phyloP scores from a whole-genome alignment of 768 basidiomycete species.

The Hortiboletus campestris region DNA sequence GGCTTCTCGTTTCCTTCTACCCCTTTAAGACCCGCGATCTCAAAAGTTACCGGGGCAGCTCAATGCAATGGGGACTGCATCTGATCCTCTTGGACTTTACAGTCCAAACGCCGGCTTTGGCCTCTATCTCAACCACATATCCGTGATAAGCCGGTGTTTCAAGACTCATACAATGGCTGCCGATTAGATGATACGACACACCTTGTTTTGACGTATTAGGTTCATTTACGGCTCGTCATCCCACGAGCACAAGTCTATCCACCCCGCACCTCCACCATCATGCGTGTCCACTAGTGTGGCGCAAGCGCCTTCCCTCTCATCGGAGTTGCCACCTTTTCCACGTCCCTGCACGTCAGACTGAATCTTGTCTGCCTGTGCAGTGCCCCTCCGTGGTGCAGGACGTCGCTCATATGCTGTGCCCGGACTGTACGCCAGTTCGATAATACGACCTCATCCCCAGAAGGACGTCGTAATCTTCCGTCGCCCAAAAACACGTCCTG shows the following conservation, averaged over 20 bases:
- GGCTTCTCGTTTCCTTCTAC: not conserved
- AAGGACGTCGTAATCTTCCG: conserved; percentile 22
- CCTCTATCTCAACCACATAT: not conserved
- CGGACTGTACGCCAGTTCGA: conserved; percentile 59
- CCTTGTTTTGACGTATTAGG: not conserved
- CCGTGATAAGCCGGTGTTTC: not conserved
- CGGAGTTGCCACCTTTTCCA: conserved; percentile 51
- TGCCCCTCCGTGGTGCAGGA: conserved; percentile 46
- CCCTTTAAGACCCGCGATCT: not conserved
- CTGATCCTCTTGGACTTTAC: too few species aligned
- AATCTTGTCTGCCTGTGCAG: conserved; percentile 62
- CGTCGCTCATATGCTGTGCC: conserved; percentile 37
- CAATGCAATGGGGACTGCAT: not conserved
- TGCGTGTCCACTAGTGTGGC: not conserved
- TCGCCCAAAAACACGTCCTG: conserved; percentile 45
- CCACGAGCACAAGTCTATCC: not conserved
- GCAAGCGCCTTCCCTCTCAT: not conserved
- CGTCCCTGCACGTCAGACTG: conserved; percentile 86
- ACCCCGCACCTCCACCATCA: not conserved
- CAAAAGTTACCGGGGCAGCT: not conserved
- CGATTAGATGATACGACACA: not conserved
- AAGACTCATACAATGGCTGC: not conserved
- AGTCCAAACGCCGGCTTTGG: not conserved
- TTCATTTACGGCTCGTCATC: not conserved
- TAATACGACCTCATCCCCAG: conserved; percentile 36